Evolutionary conservation across 768 basidiomycete species (phyloP), one percentile per base, ranked within the genome.

Genomic region (Pisolithus marmoratus): DNA sequence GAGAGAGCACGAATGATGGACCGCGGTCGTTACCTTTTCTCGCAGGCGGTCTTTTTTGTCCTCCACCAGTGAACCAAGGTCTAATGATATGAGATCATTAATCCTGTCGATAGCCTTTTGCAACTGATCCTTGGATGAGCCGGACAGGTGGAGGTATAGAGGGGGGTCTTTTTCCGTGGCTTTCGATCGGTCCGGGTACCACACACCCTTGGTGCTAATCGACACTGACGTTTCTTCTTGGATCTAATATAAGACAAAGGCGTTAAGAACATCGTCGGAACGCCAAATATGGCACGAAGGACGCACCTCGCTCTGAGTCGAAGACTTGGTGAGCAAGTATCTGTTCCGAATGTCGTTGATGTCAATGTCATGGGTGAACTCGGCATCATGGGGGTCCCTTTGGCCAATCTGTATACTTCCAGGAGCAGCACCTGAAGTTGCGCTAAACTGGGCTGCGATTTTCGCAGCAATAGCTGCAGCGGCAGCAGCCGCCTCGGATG

Each of bases 271-370:
- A 24, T 15, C 12, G 14, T 34, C 14, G 11, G 31, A 34, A 34
- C 12, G 31, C 31, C 31, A 34, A 34, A 34, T 45, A 3, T 29
- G 36, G 48, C 37, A 40, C 2, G 24, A 24, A 41, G 23, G 46
- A 72, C 85, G 42, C 50, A 92, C 94, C 78, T 96, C 86, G 54
- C 84, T 74, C 69, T 98, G 95, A 2, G 95, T 97, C 11, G 88
- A 79, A 3, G 92, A 91, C 67, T 91, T 95, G 44, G 94, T 97
- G 62, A 98, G 73, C 65, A 98, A 73, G 69, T 97, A 98, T 58
- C 95, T 78, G 70, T 98, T 98, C 66, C 94, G 75, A 46, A 94
- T 76, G 69, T 98, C 94, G 66, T 98, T 97, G 68, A 98, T 96
- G 67, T 97, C 95, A 51, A 97, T 94, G 63, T 96, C 91, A 58